Base-by-base conservation (phyloP, 2,329 filamentous ascomycete genomes). In the Chaetomium globosum region DNA sequence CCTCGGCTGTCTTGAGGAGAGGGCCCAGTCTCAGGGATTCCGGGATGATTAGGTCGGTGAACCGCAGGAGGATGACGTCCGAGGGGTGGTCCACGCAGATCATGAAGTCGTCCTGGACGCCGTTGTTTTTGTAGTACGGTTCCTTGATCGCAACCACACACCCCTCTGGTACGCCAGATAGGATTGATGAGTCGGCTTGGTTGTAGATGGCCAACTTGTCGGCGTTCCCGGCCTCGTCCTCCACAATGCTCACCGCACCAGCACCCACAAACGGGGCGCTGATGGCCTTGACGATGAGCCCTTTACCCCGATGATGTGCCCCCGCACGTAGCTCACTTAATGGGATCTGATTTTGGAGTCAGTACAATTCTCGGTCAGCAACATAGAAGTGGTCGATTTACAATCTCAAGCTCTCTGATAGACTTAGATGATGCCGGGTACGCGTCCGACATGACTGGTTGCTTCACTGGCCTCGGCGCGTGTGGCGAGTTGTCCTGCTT, bases 131-230 rank as follows among this genome's bases (percentile, higher is more conserved):
- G 69, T 77, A 77, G 43, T 75, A 78, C 0, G 77, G 77, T 60
- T 78, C 77, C 62, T 78, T 78, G 66, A 78, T 60, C 3, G 76
- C 74, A 0, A 77, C 67, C 1, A 77, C 64, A 6, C 70, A 74
- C 0, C 73, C 73, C 55, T 75, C 73, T 2, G 76, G 76, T 1
- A 76, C 71, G 2, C 72, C 71, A 1, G 74, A 75, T 7, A 77
- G 59, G n/a, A 77, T 72, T n/a, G 71, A 74, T 2, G 74, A 71
- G 69, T 73, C 73, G 30, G 70, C 65, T 36, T 77, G 76, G 69
- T 77, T 78, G 71, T 78, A 78, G n/a, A 78, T 72, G 46, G 73
- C 74, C 43, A 79, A 58, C 69, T 77, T 77, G 57, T 77, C 76
- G 5, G 71, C 74, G 33, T 75, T 74, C n/a, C 77, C 76, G 12